Evolutionary conservation across 1,284 basidiomycete species (phyloP).

Genomic region (Ceratobasidium sp.): DNA sequence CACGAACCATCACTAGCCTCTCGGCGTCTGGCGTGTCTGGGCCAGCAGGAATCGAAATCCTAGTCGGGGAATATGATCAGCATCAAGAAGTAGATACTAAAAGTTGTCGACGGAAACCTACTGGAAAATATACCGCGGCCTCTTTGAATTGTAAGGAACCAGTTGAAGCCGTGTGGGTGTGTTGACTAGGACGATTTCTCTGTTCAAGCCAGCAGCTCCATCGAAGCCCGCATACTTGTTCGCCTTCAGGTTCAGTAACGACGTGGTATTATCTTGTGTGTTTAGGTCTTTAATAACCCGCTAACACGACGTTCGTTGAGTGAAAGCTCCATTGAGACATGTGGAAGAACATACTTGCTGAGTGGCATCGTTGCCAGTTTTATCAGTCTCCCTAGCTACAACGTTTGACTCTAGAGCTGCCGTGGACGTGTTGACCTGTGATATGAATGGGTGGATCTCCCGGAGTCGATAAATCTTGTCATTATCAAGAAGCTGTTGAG

Average conservation of each 20-base stretch:
- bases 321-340: too few relatives aligned
- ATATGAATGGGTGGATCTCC: too few relatives aligned
- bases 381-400: too few relatives aligned
- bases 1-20: background rate
- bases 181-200: background rate
- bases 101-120: too few relatives aligned
- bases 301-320: background rate
- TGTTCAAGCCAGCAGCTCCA: background rate
- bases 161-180: background rate
- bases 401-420: background rate
- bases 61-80: background rate
- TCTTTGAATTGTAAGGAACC: background rate
- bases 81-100: background rate
- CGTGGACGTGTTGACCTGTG: background rate
- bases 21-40: background rate
- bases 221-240: slow-evolving; percentile 1
- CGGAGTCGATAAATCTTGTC: too few relatives aligned
- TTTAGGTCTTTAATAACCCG: background rate
- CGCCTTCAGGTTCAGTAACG: background rate
- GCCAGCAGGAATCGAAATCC: background rate
- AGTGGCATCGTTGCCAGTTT: too few relatives aligned
- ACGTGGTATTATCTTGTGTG: slow-evolving; percentile 16
- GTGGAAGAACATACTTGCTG: background rate
- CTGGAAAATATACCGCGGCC: too few relatives aligned
- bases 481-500: too few relatives aligned